Conservation (phyloP, 2,329 filamentous ascomycete species). For the Hymenoscyphus fraxineus region DNA sequence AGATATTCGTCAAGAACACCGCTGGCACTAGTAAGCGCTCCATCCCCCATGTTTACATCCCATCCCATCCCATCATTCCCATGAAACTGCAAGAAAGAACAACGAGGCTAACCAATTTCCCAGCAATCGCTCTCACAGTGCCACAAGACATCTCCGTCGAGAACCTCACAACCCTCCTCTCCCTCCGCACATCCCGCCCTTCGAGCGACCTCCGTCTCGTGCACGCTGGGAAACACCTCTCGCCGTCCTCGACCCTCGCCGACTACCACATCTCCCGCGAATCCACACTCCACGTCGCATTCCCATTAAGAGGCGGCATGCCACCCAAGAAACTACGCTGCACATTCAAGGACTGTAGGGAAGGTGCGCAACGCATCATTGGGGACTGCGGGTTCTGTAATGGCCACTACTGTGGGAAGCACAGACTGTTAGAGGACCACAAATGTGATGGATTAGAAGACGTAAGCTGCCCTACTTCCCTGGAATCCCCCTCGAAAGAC, state of each 20-base stretch:
- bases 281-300: conserved; percentile 49
- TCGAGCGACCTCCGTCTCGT: conserved; percentile 50
- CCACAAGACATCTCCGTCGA: conserved; percentile 50
- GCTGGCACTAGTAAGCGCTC: conserved; percentile 51
- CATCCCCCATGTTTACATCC: conserved; percentile 3
- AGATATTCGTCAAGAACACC: conserved; percentile 59
- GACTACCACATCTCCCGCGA: conserved; percentile 47
- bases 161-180: conserved; percentile 53
- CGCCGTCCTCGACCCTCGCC: conserved; percentile 40
- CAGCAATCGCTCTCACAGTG: conserved; percentile 55
- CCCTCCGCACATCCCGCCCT: conserved; percentile 52
- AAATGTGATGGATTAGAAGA: conserved; percentile 90
- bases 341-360: conserved; percentile 84
- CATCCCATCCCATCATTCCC: conserved; percentile 7
- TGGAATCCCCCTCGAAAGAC: not conserved
- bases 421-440: conserved; percentile 90
- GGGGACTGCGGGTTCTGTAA: conserved; percentile 95
- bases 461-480: conserved; percentile 46
- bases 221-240: conserved; percentile 54
- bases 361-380: conserved; percentile 84
- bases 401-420: conserved; percentile 91
- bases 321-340: conserved; percentile 78
- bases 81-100: conserved; percentile 8
- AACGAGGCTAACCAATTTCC: conserved; percentile 23
- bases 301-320: conserved; percentile 55